A percentile compares a stretch with the other conserved stretches of the same genome.
Evolutionary conservation across 2,329 filamentous ascomycete genomes (phyloP).

Genomic region (Apiospora arundinis): DNA sequence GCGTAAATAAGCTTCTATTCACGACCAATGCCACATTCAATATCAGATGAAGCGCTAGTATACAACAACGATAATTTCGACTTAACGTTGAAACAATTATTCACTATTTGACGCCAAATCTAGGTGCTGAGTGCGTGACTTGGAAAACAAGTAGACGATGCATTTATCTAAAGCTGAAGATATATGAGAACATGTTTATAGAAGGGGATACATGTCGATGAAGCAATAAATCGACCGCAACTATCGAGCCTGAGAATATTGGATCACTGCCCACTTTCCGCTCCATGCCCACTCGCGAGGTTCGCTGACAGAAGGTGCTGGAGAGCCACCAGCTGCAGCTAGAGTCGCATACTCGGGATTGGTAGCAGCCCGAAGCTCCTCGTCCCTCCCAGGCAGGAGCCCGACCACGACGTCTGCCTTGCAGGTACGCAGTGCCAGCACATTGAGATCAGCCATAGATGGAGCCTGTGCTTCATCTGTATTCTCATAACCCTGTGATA

Average conservation of each 20-base stretch:
- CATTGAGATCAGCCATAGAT: slow-evolving; percentile 74
- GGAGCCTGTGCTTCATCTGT: slow-evolving; percentile 31
- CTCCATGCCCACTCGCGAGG: slow-evolving; percentile 91
- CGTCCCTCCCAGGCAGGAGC: slow-evolving; percentile 79
- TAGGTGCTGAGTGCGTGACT: too few species aligned
- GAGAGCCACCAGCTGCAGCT: slow-evolving; percentile 55
- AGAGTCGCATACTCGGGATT: slow-evolving; percentile 57
- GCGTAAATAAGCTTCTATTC: too few species aligned
- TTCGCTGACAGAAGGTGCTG: slow-evolving; percentile 46
- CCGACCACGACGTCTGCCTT: slow-evolving; percentile 97
- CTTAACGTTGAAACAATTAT: too few species aligned
- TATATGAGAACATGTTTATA: too few species aligned
- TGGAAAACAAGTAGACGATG: too few species aligned
- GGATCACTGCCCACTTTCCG: slow-evolving; percentile 94
- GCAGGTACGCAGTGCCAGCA: slow-evolving; percentile 88
- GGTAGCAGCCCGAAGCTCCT: slow-evolving; percentile 72
- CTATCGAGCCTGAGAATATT: slow-evolving; percentile 61
- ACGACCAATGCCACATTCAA: not conserved
- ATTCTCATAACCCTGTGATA: too few species aligned
- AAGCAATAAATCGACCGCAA: not conserved
- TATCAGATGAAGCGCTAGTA: too few species aligned
- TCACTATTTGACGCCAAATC: too few species aligned
- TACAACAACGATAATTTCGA: too few species aligned
- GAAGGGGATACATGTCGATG: too few species aligned
- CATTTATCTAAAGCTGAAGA: too few species aligned